Evolutionary conservation across 768 basidiomycete species (phyloP), one percentile per base, ranked within the genome.

Genomic region (Podaxis sp.): DNA sequence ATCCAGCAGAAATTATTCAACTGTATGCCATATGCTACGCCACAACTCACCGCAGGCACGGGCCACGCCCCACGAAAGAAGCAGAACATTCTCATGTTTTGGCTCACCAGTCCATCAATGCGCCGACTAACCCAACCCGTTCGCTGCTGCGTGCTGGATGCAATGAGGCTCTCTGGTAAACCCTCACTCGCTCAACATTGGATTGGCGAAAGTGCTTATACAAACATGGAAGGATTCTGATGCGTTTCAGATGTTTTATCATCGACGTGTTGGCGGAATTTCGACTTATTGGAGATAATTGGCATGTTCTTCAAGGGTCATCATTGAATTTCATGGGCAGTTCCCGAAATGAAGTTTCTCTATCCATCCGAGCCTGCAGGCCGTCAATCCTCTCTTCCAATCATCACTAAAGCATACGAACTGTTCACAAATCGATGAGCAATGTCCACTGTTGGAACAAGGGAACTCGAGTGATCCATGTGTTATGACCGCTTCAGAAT

Each of bases 81-180:
- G 51, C 30, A 53, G 40, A 40, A 60, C 28, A 53, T 13, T 60
- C 30, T 60, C 59, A 60, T 54, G 38, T 58, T 52, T 60, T 60
- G 59, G 51, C 52, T 60, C 52, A 26, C 28, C 15, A 33, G 38
- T 53, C 28, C 24, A 54, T 44, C 53, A 44, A 26, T 54, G 28
- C 50, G 44, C 59, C 28, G 51, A 60, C 51, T 60, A 53, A 22
- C 17, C 22, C 37, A 52, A 13, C 8, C 20, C 11, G 22, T 30
- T 49, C 44, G 15, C 26, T 58, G 52, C 44, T 60, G 52, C 59
- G 40, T 53, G 59, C 59, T 53, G 59, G 59, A 41, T 12, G 15
- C 59, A 52, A 60, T 30, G 59, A 60, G 59, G 59, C 51, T 60
- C 50, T 60, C 50, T 54, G 59, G 36, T 60, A 22, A 17, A 51